phyloP scores from a whole-genome alignment of 345 rosid species.

The Camelina hispida region DNA sequence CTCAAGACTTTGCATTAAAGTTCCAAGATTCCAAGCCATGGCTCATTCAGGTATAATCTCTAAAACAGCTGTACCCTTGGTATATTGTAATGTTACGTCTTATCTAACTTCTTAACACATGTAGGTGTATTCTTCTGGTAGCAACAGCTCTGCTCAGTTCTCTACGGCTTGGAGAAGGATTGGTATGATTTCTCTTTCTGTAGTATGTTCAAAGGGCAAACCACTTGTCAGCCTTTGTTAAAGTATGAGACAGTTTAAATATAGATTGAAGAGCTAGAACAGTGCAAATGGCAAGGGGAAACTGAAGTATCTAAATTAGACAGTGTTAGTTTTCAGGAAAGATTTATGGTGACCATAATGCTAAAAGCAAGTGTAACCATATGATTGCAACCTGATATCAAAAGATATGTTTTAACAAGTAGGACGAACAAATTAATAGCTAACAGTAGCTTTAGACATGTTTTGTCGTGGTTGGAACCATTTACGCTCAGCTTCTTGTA shows the following conservation, averaged over 20 bases:
- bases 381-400: conserved; percentile 18
- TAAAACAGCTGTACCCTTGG: background rate
- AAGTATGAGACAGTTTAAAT: conserved; percentile 1
- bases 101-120: background rate
- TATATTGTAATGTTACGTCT: conserved; percentile 24
- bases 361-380: conserved; percentile 1
- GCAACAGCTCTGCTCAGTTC: conserved; percentile 65
- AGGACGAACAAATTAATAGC: conserved; percentile 13
- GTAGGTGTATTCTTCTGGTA: conserved; percentile 78
- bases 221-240: conserved; percentile 21
- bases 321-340: conserved; percentile 19
- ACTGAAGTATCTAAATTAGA: conserved; percentile 16
- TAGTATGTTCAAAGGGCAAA: conserved; percentile 15
- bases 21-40: conserved; percentile 66
- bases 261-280: conserved; percentile 26
- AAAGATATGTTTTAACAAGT: conserved; percentile 5
- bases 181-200: conserved; percentile 49
- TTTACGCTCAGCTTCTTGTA: conserved; percentile 43
- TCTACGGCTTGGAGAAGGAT: conserved; percentile 64
- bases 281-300: conserved; percentile 11
- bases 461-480: conserved; percentile 11
- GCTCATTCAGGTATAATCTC: conserved; percentile 68
- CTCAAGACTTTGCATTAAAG: conserved; percentile 53
- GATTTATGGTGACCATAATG: conserved; percentile 14
- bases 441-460: conserved; percentile 12